Evolutionary conservation across 192 early-diverging fungal genomes (phyloP).

Genomic region (Backusella westeae): DNA sequence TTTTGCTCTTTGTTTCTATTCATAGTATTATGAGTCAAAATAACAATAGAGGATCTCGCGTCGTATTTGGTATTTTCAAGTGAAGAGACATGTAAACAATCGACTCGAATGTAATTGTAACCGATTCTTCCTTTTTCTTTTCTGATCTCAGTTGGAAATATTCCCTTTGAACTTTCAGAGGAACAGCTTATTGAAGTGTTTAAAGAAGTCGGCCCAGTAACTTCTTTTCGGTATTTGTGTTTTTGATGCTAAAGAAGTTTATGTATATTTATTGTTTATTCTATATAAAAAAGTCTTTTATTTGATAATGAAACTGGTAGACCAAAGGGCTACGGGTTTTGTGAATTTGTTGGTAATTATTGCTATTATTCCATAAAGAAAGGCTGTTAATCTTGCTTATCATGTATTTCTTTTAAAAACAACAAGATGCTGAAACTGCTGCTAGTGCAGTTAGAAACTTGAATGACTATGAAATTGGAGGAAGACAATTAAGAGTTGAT

Average conservation of each 20-base stretch:
- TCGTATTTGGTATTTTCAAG: conserved; percentile 30
- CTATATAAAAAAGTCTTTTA: conserved; percentile 57
- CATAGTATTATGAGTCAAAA: not conserved
- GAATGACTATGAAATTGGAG: conserved; percentile 87
- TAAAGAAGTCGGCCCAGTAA: conserved; percentile 86
- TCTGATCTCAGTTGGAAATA: conserved; percentile 60
- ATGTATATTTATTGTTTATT: not conserved
- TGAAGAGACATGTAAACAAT: not conserved
- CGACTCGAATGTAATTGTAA: conserved; percentile 15
- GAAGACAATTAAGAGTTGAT: conserved; percentile 88
- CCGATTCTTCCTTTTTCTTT: not conserved
- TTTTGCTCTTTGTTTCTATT: not conserved
- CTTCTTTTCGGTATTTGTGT: conserved; percentile 58
- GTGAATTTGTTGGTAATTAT: conserved; percentile 72
- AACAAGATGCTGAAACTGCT: conserved; percentile 78
- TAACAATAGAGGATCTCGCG: conserved; percentile 35
- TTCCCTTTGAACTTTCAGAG: conserved; percentile 89
- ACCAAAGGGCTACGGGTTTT: conserved; percentile 96
- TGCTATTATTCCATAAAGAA: not conserved
- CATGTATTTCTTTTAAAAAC: conserved; percentile 5
- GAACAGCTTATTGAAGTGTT: conserved; percentile 92
- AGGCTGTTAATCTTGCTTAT: not conserved
- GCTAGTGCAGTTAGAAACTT: conserved; percentile 93
- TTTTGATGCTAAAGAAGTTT: not conserved
- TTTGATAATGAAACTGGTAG: conserved; percentile 89